These are phyloP conservation scores for Alternaria gaisen DNA, from an alignment of 2,329 filamentous ascomycete species.

Conservation along the genomic window DNA sequence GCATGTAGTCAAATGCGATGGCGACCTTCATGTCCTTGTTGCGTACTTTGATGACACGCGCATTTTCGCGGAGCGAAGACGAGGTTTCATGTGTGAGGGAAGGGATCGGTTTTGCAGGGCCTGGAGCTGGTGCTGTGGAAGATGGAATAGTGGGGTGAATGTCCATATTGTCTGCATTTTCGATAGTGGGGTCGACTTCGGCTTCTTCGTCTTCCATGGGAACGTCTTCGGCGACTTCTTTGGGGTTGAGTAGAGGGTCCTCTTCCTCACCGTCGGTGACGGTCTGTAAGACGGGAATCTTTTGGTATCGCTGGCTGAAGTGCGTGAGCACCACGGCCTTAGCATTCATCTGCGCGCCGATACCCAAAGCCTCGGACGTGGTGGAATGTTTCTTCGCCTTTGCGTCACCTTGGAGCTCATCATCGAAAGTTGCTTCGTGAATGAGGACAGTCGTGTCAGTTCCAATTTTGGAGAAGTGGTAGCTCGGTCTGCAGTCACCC, in stretches of 20 bases:
- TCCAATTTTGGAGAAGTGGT: slow-evolving; percentile 74
- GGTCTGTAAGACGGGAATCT: slow-evolving; percentile 66
- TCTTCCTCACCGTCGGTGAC: slow-evolving; percentile 43
- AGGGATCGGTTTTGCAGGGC: slow-evolving; percentile 16
- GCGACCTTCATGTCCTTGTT: slow-evolving; percentile 69
- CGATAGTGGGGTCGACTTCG: slow-evolving; percentile 28
- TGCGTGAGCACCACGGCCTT: slow-evolving; percentile 86
- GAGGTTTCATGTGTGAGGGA: slow-evolving; percentile 21
- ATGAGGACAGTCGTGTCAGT: slow-evolving; percentile 81
- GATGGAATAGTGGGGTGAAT: slow-evolving; percentile 21
- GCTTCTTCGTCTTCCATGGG: slow-evolving; percentile 26
- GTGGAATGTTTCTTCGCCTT: slow-evolving; percentile 90
- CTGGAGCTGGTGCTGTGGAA: slow-evolving; percentile 4
- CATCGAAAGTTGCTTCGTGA: slow-evolving; percentile 96
- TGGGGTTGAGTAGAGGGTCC: slow-evolving; percentile 24
- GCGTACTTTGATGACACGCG: slow-evolving; percentile 49
- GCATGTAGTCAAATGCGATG: slow-evolving; percentile 83
- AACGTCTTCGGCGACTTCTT: slow-evolving; percentile 39
- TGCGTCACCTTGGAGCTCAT: slow-evolving; percentile 81
- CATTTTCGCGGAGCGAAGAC: slow-evolving; percentile 22
- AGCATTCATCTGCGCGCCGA: slow-evolving; percentile 81
- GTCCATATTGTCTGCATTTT: slow-evolving; percentile 35
- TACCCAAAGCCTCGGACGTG: slow-evolving; percentile 80
- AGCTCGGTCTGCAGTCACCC: slow-evolving; percentile 83
- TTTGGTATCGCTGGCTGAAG: slow-evolving; percentile 93